A percentile compares a stretch with the other conserved stretches of the same genome.
phyloP scores from a whole-genome alignment of 1,284 basidiomycete genomes.

The Schizophyllum amplum region DNA sequence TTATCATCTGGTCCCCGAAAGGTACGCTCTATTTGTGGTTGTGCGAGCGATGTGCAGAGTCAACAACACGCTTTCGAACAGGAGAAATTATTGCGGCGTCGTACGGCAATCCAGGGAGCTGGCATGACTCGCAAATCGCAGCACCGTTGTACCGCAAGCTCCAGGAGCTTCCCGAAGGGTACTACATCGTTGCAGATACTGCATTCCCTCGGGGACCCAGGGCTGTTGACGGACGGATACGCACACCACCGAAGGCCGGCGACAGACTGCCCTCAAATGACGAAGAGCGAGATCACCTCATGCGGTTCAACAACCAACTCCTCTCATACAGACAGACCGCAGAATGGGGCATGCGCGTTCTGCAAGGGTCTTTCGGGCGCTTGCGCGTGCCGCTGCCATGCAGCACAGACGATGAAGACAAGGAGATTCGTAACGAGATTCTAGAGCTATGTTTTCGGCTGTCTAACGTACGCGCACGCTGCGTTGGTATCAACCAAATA shows the following conservation, averaged over 20 bases:
- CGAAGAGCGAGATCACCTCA: conserved; percentile 10
- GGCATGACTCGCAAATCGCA: conserved; percentile 31
- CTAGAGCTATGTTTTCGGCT: conserved; percentile 22
- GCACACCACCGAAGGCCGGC: conserved; percentile 25
- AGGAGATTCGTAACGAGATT: conserved; percentile 12
- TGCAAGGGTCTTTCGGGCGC: conserved; percentile 33
- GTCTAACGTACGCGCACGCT: conserved; percentile 20
- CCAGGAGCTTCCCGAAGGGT: conserved; percentile 19
- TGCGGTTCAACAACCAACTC: conserved; percentile 20
- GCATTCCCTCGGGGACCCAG: conserved; percentile 23
- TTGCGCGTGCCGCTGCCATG: conserved; percentile 24
- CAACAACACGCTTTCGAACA: neutral
- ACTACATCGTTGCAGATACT: conserved; percentile 27
- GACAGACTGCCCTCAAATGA: conserved; percentile 15
- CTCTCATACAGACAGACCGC: conserved; percentile 28
- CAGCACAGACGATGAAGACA: conserved; percentile 11
- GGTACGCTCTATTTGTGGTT: conserved; percentile 1
- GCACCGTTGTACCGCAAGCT: conserved; percentile 24
- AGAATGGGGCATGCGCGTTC: conserved; percentile 32
- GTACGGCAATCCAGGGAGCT: conserved; percentile 25
- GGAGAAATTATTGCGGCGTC: conserved; percentile 3
- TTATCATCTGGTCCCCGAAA: conserved; percentile 15
- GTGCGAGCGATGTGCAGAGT: neutral
- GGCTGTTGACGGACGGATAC: conserved; percentile 20
- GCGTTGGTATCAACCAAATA: conserved; percentile 30